Evolutionary conservation across 108 stramenopile genomes (phyloP), one percentile per base, ranked within the genome.

Genomic region (Cylindrotheca closterium): DNA sequence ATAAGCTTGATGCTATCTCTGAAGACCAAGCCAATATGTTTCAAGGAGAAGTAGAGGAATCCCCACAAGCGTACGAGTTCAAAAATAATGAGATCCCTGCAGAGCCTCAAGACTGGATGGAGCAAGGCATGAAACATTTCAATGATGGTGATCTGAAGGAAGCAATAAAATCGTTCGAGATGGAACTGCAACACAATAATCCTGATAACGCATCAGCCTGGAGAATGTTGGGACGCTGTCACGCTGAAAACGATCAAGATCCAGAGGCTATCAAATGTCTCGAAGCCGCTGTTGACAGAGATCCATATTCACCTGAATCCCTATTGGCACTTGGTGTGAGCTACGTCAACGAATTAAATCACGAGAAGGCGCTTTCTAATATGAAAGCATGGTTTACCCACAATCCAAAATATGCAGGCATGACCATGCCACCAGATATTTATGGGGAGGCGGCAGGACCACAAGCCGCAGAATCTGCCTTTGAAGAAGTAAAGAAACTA

Each of bases 201-300:
- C 55, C 83, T 15, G 80, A 89, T 46, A 85, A 87, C 32, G 73
- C 94, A 21, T 72, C 83, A 31, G 93, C 96, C 4, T 98, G 97
- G 97, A 70, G 80, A 4, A 95, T 95, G 91, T 68, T 98, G 46
- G 97, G 96, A 8, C 60, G 65, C 26, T 92, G 91, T 65, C 95
- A 96, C 42, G 93, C 94, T 3, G 97, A 98, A 72, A 95, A 95
- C 55, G 97, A 98, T 67, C 73, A 83, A 50, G 97, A 98, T 71
- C 59, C 70, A 27, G 78, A 86, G 53, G 97, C 97, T 26, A 98
- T 98, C 51, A 70, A 73, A 21, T 98, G 97, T 66, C 80, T 94
- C 54, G 86, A 93, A 51, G 79, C 84, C n/a, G 86, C 92, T 25
- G 88, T 96, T 0, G 96, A 94, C 19, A 64, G 83, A 12, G 96